Conservation (phyloP, 306 rosid species). For the Malus orientalis region DNA sequence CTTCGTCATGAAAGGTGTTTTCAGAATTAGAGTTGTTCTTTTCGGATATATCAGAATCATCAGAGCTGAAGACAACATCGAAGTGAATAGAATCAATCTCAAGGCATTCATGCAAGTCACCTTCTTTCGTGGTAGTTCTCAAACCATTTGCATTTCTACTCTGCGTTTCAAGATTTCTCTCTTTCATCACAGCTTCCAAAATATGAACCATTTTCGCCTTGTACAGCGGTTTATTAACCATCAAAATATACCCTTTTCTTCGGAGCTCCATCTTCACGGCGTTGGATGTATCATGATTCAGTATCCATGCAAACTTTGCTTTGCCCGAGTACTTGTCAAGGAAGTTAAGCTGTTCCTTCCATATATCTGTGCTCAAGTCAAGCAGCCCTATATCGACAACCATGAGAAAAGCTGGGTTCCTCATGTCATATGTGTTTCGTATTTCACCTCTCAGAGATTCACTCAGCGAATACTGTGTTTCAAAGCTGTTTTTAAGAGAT, state of each 20-base stretch:
- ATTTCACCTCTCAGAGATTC: conserved; percentile 52
- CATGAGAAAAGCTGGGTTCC: conserved; percentile 53
- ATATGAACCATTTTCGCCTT: conserved; percentile 79
- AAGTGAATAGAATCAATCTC: conserved; percentile 84
- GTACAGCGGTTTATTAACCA: conserved; percentile 83
- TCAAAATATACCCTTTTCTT: conserved; percentile 55
- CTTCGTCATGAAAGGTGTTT: conserved; percentile 24
- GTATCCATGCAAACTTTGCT: conserved; percentile 87
- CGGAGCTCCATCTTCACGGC: conserved; percentile 82
- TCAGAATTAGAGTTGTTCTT: conserved; percentile 26
- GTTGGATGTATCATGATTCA: conserved; percentile 82
- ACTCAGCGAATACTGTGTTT: conserved; percentile 39
- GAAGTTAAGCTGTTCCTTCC: conserved; percentile 92
- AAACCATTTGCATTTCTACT: conserved; percentile 33
- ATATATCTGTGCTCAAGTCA: conserved; percentile 93
- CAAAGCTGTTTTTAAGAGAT: conserved; percentile 39
- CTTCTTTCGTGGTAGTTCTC: conserved; percentile 42
- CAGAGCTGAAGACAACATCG: conserved; percentile 57
- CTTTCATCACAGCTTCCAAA: conserved; percentile 67
- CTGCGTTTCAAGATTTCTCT: conserved; percentile 54
- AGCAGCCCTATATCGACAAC: conserved; percentile 81
- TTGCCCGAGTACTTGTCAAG: conserved; percentile 67
- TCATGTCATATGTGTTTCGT: conserved; percentile 49
- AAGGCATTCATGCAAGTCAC: conserved; percentile 62
- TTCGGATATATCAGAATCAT: conserved; percentile 70